Conservation (phyloP, 768 basidiomycete species). For the Cantharellus cinnabarinus region DNA sequence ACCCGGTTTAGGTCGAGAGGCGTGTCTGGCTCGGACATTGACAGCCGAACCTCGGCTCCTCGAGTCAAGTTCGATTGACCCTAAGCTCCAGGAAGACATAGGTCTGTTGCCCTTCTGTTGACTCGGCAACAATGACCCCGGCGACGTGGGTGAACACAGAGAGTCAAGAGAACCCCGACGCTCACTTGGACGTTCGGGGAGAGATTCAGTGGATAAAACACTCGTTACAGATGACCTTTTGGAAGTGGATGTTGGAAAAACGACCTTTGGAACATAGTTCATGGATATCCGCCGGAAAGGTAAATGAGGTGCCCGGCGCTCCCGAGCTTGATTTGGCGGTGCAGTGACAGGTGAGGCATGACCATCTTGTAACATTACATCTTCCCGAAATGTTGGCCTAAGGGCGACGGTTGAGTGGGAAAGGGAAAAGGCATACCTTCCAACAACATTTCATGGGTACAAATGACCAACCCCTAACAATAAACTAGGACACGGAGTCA, state of each 20-base stretch:
- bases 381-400: too few relatives aligned
- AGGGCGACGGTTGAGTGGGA: too few relatives aligned
- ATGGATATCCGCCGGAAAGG: conserved; percentile 28
- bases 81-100: conserved; percentile 17
- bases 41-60: not conserved
- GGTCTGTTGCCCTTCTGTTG: conserved; percentile 6
- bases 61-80: conserved; percentile 15
- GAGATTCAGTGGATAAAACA: conserved; percentile 52
- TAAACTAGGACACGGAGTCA: too few relatives aligned
- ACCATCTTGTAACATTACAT: too few relatives aligned
- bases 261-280: conserved; percentile 13
- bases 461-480: too few relatives aligned
- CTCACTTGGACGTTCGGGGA: conserved; percentile 29
- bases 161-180: not conserved
- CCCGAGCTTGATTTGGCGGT: not conserved
- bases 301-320: conserved; percentile 9
- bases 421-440: too few relatives aligned
- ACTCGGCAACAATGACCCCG: not conserved
- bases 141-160: not conserved
- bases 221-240: conserved; percentile 48
- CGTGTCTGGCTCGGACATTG: not conserved
- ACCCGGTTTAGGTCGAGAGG: conserved; percentile 1
- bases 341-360: too few relatives aligned
- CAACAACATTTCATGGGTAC: too few relatives aligned
- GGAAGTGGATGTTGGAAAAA: conserved; percentile 15